Evolutionary conservation across 306 rosid genomes (phyloP).

Genomic region (Quillaja saponaria): DNA sequence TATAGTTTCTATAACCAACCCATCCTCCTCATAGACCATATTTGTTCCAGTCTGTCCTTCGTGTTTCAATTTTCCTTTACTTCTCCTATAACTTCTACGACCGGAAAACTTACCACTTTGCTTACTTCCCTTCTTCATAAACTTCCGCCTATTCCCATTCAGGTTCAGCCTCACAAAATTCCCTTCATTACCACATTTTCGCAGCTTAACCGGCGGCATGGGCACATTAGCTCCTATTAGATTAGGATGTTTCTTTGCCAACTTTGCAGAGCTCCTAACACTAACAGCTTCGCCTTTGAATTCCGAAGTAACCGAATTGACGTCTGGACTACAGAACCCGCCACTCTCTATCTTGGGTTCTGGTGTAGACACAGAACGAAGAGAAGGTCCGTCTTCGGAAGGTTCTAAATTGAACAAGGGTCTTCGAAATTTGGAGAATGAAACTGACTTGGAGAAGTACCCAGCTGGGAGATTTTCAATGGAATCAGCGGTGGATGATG

Average conservation of each 20-base stretch:
- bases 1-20: conserved; percentile 33
- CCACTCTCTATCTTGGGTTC: conserved; percentile 11
- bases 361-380: conserved; percentile 18
- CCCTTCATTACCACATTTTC: conserved; percentile 54
- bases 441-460: conserved; percentile 51
- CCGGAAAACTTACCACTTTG: conserved; percentile 34
- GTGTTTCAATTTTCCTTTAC: conserved; percentile 35
- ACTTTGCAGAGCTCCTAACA: conserved; percentile 15
- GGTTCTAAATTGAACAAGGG: conserved; percentile 41
- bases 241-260: conserved; percentile 46
- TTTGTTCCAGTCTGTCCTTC: conserved; percentile 34
- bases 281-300: conserved; percentile 16
- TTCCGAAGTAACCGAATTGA: conserved; percentile 23
- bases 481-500: conserved; percentile 38
- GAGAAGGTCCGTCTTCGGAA: conserved; percentile 26
- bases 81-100: conserved; percentile 41
- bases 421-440: conserved; percentile 63
- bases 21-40: conserved; percentile 42
- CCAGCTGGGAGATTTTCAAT: conserved; percentile 68
- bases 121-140: conserved; percentile 45
- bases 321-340: background rate
- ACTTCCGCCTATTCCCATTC: conserved; percentile 57
- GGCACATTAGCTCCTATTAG: conserved; percentile 61
- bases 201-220: conserved; percentile 44
- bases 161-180: conserved; percentile 76